Conservation (phyloP, 2,329 filamentous ascomycete genomes). For the Dichotomopilus funicola region DNA sequence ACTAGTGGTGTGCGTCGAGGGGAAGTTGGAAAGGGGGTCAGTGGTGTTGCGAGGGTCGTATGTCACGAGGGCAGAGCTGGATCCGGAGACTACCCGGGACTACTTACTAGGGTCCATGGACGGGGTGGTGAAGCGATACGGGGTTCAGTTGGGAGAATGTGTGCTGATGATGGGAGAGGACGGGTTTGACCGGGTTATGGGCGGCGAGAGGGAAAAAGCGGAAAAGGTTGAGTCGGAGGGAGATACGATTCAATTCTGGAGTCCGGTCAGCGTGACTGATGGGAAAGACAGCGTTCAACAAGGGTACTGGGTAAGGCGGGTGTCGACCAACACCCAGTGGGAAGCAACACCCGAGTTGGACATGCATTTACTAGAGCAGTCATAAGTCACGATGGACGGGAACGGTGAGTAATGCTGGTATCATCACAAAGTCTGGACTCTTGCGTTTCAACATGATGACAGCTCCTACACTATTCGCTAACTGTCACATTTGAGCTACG, state of each 20-base stretch:
- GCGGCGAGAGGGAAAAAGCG: background rate
- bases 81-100: background rate
- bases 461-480: too few species aligned
- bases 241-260: constrained; percentile 7
- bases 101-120: constrained; percentile 10
- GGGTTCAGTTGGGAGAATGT: constrained; percentile 1
- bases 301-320: constrained; percentile 13
- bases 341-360: background rate
- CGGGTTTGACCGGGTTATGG: constrained; percentile 7
- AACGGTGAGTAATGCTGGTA: too few species aligned
- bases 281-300: background rate
- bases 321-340: background rate
- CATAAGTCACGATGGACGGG: background rate
- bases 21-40: background rate
- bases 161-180: constrained; percentile 3
- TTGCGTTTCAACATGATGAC: too few species aligned
- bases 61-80: background rate
- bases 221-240: background rate
- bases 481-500: too few species aligned
- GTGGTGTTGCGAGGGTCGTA: background rate
- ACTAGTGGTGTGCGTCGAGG: constrained; percentile 1
- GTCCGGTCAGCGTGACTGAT: background rate
- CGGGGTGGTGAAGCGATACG: background rate
- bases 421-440: too few species aligned
- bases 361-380: background rate